These are phyloP conservation scores for Hypsizygus ulmarius DNA, from an alignment of 1,284 basidiomycete species.

Conservation along the genomic window DNA sequence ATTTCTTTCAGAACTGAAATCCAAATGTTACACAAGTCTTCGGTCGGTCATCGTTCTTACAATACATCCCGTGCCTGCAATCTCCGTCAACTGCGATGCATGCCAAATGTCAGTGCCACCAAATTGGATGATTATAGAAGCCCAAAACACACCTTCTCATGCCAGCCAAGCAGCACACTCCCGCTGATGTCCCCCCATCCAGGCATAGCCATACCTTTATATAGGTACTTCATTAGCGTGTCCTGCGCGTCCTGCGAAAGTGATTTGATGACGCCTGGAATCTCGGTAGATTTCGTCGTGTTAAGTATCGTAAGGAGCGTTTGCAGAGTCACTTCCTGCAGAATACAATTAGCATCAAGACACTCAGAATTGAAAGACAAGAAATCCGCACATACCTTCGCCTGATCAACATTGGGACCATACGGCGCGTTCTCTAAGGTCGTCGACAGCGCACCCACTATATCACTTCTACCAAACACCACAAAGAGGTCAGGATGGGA, in stretches of 20 bases:
- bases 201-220: constrained; percentile 91
- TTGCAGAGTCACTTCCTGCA: constrained; percentile 74
- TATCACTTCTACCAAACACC: constrained; percentile 55
- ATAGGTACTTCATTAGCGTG: constrained; percentile 96
- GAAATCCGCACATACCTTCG: constrained; percentile 78
- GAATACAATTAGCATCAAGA: constrained; percentile 1
- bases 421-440: constrained; percentile 81
- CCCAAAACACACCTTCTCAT: constrained; percentile 76
- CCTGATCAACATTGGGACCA: constrained; percentile 81
- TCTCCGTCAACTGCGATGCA: constrained; percentile 78
- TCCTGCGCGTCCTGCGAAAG: constrained; percentile 85
- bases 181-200: constrained; percentile 84
- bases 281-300: constrained; percentile 91
- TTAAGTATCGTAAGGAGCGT: constrained; percentile 92
- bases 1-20: no score
- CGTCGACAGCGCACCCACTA: constrained; percentile 64
- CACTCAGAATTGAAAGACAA: not conserved
- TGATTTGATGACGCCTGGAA: constrained; percentile 72
- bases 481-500: not conserved
- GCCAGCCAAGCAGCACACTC: constrained; percentile 91
- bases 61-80: constrained; percentile 94
- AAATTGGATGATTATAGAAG: not conserved
- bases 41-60: constrained; percentile 97
- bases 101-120: constrained; percentile 1
- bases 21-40: constrained; percentile 57